These are phyloP conservation scores for Pleurozium schreberi DNA, from an alignment of 225 moss, liverwort and hornwort genomes.

Conservation along the genomic window DNA sequence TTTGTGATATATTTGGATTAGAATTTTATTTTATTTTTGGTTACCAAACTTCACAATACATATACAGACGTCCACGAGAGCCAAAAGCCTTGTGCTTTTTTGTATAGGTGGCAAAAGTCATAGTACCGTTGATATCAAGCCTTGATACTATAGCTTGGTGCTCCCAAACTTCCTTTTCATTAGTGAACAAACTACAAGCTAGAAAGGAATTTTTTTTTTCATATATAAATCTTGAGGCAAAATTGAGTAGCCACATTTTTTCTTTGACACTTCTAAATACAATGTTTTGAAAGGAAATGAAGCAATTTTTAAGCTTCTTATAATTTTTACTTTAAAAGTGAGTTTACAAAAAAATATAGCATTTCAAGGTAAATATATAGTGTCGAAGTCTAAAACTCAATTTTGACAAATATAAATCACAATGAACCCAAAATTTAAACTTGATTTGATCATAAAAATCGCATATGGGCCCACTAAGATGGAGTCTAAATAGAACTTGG, in stretches of 20 bases:
- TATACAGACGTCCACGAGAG: accelerated
- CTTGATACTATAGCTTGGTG: no score
- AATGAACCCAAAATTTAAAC: background rate
- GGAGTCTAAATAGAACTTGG: background rate
- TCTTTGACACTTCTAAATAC: background rate
- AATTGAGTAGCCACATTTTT: background rate
- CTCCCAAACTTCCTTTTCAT: background rate
- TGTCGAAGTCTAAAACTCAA: background rate
- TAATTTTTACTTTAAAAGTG: background rate
- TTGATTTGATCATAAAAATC: background rate
- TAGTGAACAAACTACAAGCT: background rate
- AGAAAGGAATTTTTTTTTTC: background rate
- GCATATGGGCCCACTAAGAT: background rate
- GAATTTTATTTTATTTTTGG: no score
- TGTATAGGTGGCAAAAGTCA: no score
- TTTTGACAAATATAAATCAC: background rate
- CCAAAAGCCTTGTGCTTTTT: no score
- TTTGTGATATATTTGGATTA: no score
- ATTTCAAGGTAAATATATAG: background rate
- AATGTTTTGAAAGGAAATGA: background rate
- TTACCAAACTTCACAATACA: no score
- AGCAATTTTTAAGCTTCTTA: background rate
- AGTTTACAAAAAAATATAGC: background rate
- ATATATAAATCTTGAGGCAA: background rate
- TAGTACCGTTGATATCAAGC: no score